Evolutionary conservation across 1,284 basidiomycete genomes (phyloP).

Genomic region (Moniliella sp.): DNA sequence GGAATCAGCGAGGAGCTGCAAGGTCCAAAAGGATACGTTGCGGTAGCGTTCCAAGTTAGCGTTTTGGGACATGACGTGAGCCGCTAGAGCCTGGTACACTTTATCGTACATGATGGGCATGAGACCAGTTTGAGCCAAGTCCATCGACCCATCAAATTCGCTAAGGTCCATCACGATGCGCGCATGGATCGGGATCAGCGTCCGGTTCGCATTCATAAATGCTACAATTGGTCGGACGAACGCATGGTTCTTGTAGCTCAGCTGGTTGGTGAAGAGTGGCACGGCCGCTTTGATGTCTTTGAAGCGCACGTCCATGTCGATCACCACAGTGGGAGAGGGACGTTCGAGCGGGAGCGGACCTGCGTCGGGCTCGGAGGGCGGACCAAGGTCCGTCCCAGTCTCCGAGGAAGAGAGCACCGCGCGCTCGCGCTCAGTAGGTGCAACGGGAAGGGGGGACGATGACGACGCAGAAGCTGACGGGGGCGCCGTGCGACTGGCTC

Average conservation of each 20-base stretch:
- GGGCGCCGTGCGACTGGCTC: too few relatives aligned
- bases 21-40: conserved; percentile 25
- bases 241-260: conserved; percentile 84
- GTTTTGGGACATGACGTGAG: conserved; percentile 25
- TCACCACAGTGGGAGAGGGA: conserved; percentile 39
- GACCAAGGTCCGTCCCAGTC: too few relatives aligned
- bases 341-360: neutral
- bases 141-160: conserved; percentile 30
- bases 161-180: conserved; percentile 29
- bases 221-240: conserved; percentile 86
- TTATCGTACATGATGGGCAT: conserved; percentile 25
- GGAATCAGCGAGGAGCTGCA: conserved; percentile 12
- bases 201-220: conserved; percentile 47
- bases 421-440: too few relatives aligned
- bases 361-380: too few relatives aligned
- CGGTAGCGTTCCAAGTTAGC: conserved; percentile 18
- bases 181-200: conserved; percentile 24
- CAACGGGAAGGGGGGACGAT: too few relatives aligned
- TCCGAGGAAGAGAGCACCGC: too few relatives aligned
- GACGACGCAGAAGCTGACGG: too few relatives aligned
- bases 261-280: conserved; percentile 39
- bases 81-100: conserved; percentile 26
- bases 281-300: conserved; percentile 87
- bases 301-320: conserved; percentile 86
- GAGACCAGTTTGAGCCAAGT: conserved; percentile 28